These are phyloP conservation scores for Neonectria magnoliae DNA, from an alignment of 2,329 filamentous ascomycete species.

Conservation along the genomic window DNA sequence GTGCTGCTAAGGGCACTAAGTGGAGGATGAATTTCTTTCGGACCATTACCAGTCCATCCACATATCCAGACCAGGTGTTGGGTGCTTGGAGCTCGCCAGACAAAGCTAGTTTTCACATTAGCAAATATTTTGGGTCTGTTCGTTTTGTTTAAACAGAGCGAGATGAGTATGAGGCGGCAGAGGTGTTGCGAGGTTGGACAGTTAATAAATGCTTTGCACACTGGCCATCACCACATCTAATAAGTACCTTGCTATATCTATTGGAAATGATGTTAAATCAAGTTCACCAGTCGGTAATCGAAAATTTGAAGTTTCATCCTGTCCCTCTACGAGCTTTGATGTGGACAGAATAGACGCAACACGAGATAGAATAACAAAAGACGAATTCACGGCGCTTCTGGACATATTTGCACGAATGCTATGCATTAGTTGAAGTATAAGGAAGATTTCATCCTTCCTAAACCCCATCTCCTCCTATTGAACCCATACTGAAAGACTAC, in stretches of 20 bases:
- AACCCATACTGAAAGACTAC: background rate
- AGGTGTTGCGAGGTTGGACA: background rate
- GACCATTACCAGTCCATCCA: conserved; percentile 54
- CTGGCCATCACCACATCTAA: too few relatives aligned
- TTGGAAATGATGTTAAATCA: background rate
- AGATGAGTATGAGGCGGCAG: background rate
- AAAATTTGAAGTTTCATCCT: too few relatives aligned
- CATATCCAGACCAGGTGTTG: conserved; percentile 55
- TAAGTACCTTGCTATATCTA: too few relatives aligned
- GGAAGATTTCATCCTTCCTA: background rate
- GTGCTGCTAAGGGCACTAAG: conserved; percentile 53
- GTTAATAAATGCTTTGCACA: too few relatives aligned
- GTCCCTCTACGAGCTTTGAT: too few relatives aligned
- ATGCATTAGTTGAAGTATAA: background rate
- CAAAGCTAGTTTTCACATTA: conserved; percentile 59
- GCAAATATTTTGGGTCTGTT: conserved; percentile 56
- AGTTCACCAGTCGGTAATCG: background rate
- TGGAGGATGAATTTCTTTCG: conserved; percentile 66
- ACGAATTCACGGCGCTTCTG: background rate
- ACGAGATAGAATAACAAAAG: background rate
- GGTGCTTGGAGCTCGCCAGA: conserved; percentile 59
- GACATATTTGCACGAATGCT: background rate
- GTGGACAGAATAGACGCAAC: too few relatives aligned
- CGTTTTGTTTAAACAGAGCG: conserved; percentile 45
- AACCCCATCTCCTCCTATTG: background rate